phyloP scores from a whole-genome alignment of 2,329 filamentous ascomycete species.

The Septoria linicola region DNA sequence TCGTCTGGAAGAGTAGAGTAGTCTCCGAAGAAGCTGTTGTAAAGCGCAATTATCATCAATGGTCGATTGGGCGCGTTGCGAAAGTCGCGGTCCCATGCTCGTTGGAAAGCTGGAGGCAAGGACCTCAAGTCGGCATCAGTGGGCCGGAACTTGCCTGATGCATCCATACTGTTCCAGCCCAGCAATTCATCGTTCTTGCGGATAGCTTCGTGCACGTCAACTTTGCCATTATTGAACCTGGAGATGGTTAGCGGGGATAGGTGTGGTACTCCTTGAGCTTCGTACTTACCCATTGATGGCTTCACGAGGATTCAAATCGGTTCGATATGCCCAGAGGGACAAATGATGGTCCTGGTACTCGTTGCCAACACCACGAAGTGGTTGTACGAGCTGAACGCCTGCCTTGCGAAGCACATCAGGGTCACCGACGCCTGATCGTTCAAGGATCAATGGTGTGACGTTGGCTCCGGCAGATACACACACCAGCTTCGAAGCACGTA shows the following conservation, averaged over 20 bases:
- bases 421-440: constrained; percentile 60
- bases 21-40: constrained; percentile 35
- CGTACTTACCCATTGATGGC: constrained; percentile 52
- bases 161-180: constrained; percentile 59
- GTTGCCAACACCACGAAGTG: constrained; percentile 18
- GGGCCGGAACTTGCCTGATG: constrained; percentile 55
- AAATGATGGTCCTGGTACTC: constrained; percentile 41
- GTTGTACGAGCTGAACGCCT: constrained; percentile 33
- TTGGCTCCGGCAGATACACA: constrained; percentile 59
- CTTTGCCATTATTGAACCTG: constrained; percentile 49
- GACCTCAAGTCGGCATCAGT: constrained; percentile 51
- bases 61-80: constrained; percentile 48
- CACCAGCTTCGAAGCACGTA: constrained; percentile 58
- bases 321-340: constrained; percentile 53
- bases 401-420: constrained; percentile 18
- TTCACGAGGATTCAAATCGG: constrained; percentile 45
- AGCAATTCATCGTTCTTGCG: constrained; percentile 50
- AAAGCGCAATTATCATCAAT: constrained; percentile 46
- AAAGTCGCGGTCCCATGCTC: constrained; percentile 57
- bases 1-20: constrained; percentile 18
- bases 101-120: constrained; percentile 54
- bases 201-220: constrained; percentile 47
- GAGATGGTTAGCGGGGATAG: background rate
- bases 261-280: background rate
- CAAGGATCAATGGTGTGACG: constrained; percentile 58